phyloP scores from a whole-genome alignment of 2,329 filamentous ascomycete species.

The Neonectria sp. region DNA sequence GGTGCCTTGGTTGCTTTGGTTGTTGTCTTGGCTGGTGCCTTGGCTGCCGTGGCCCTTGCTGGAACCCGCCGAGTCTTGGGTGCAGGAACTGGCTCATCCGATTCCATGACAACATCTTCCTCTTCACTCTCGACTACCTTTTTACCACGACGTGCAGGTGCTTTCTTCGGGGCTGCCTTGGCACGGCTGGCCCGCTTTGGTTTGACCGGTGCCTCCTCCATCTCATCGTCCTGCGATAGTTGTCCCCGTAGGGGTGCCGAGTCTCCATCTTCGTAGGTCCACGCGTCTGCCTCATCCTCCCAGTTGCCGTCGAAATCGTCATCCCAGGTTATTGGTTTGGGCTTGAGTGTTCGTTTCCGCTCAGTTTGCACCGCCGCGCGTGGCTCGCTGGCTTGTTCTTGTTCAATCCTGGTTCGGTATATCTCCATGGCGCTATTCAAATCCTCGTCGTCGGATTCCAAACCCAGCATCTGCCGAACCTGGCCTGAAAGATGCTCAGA shows the following conservation, averaged over 20 bases:
- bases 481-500: conserved; percentile 79
- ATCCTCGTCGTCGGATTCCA: conserved; percentile 76
- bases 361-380: conserved; percentile 55
- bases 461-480: conserved; percentile 77
- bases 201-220: conserved; percentile 51
- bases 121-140: conserved; percentile 55
- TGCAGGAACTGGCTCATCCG: conserved; percentile 60
- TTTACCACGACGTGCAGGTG: conserved; percentile 59
- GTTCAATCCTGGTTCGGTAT: conserved; percentile 79
- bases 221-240: conserved; percentile 9
- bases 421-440: conserved; percentile 82
- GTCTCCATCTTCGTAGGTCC: conserved; percentile 52
- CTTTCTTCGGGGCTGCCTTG: conserved; percentile 63
- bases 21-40: conserved; percentile 28
- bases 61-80: conserved; percentile 50
- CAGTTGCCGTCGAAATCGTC: conserved; percentile 90
- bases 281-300: conserved; percentile 81
- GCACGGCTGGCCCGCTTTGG: conserved; percentile 48
- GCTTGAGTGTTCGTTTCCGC: conserved; percentile 70
- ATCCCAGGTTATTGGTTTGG: conserved; percentile 87
- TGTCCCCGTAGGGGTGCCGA: conserved; percentile 31
- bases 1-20: conserved; percentile 31
- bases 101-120: conserved; percentile 69
- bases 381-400: conserved; percentile 77
- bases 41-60: conserved; percentile 31